Evolutionary conservation across 2,329 filamentous ascomycete genomes (phyloP), one percentile per base, ranked within the genome.

Genomic region (Tolypocladium cylindrosporum): DNA sequence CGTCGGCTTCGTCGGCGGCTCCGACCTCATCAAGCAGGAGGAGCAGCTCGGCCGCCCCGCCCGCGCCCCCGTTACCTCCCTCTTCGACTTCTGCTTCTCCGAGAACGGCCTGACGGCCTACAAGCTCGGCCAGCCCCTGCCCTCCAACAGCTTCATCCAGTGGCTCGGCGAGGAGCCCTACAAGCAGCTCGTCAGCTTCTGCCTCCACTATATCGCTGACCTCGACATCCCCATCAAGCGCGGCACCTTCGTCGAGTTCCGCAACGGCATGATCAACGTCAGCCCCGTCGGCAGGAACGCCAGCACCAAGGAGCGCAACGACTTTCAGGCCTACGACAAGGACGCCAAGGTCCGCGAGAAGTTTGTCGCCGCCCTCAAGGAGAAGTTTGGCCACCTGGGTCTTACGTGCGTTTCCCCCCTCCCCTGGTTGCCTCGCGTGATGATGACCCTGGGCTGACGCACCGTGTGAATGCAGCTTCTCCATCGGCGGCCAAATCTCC

Each of bases 61-160:
- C 34, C 77, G 81, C 59, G 73, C 76, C 36, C 81, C 87, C 65
- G 93, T 97, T 61, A 91, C 86, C 56, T 79, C 84, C 61, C 86
- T 97, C 68, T 99, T 99, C 79, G 94, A 99, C 80, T 99, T 90
- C 78, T 94, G 89, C 83, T 99, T 99, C 78, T 80, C 91, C 59
- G 94, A 99, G 79, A 99, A 99, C 77, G 94, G 94, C 13, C 84
- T 99, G 65, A 95, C 89, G 1, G 94, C 93, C 50, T 96, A 83
- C 81, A 91, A 91, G 69, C 77, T 92, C 68, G 94, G 93, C 67
- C 75, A 86, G 71, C 80, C 83, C 57, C 84, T 97, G 59, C 79
- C 87, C 1, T 86, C 85, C 68, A 88, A 88, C 75, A 90, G 84
- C 76, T 99, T 97, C 83, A 96, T 97, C 78, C 74, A 84, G 66